Evolutionary conservation across 1,139 yeast genomes (phyloP).

Genomic region (Hyphopichia wangnamkhiaoensis): DNA sequence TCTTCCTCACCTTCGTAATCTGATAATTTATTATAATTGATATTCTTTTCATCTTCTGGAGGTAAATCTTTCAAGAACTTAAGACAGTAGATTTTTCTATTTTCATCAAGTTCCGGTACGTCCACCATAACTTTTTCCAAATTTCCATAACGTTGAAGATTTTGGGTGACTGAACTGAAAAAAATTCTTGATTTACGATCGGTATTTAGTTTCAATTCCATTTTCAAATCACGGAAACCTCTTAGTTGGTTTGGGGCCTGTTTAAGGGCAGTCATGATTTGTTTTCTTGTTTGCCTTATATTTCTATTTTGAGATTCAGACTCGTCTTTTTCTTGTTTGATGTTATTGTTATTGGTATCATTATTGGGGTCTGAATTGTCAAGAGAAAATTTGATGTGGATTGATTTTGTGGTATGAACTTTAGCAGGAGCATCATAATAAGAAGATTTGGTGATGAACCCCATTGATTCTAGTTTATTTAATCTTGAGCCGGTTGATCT

Average conservation of each 20-base stretch:
- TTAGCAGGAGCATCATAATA: conserved; percentile 43
- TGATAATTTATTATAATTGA: conserved; percentile 22
- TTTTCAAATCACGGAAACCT: conserved; percentile 62
- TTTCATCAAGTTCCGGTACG: conserved; percentile 41
- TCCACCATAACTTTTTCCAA: conserved; percentile 61
- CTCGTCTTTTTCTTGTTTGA: conserved; percentile 16
- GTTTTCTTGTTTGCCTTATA: conserved; percentile 27
- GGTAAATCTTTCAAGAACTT: conserved; percentile 58
- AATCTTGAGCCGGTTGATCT: conserved; percentile 67
- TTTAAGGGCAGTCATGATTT: conserved; percentile 56
- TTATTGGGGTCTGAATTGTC: conserved; percentile 9
- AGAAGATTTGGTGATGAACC: conserved; percentile 45
- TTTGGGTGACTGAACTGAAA: conserved; percentile 53
- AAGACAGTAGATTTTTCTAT: conserved; percentile 52
- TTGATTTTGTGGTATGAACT: conserved; percentile 52
- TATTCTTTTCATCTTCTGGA: conserved; percentile 24
- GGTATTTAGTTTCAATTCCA: conserved; percentile 58
- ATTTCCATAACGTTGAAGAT: conserved; percentile 52
- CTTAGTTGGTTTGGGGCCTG: conserved; percentile 70
- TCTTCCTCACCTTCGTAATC: conserved; percentile 15
- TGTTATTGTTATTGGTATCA: conserved; percentile 6
- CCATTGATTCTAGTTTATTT: conserved; percentile 50
- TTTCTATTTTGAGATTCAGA: conserved; percentile 32
- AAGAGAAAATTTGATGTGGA: conserved; percentile 44
- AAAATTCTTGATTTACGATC: conserved; percentile 45